Percentiles rank a stretch among this genome's conserved stretches.
phyloP scores from a whole-genome alignment of 768 basidiomycete species.

The Boletus subcaerulescens region DNA sequence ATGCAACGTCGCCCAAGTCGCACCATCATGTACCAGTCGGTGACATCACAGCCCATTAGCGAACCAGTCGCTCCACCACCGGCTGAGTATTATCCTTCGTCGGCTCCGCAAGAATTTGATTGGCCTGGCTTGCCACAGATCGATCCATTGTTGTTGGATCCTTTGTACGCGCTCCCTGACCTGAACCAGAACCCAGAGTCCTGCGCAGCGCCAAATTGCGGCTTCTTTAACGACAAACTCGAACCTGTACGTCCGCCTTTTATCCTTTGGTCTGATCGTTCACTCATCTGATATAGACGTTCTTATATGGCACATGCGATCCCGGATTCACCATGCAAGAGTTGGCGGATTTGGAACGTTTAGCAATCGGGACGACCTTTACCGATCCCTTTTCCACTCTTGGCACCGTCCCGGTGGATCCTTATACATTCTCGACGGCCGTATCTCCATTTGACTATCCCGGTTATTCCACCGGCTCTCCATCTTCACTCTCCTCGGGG shows the following conservation, averaged over 20 bases:
- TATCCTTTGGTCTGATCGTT: background rate
- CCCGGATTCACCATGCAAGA: conserved; percentile 8
- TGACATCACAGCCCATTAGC: conserved; percentile 6
- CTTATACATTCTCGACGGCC: background rate
- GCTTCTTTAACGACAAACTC: conserved; percentile 10
- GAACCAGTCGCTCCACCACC: conserved; percentile 4
- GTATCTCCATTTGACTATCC: conserved; percentile 23
- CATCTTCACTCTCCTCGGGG: conserved; percentile 12
- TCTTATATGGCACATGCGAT: background rate
- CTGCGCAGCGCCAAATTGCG: background rate
- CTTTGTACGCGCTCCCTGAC: background rate
- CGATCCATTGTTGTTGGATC: conserved; percentile 2
- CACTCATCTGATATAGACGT: conserved; percentile 1
- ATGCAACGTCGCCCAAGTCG: conserved; percentile 35
- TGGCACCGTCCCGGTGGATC: background rate
- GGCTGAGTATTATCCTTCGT: background rate
- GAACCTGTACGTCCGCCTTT: conserved; percentile 17
- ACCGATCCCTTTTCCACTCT: conserved; percentile 23
- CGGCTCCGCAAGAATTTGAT: background rate
- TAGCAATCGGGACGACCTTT: conserved; percentile 19
- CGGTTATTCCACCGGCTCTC: conserved; percentile 8
- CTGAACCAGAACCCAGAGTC: background rate
- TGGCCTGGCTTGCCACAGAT: conserved; percentile 16
- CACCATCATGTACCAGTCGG: conserved; percentile 35
- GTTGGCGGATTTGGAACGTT: conserved; percentile 15